A percentile compares a stretch with the other conserved stretches of the same genome.
Conservation (phyloP, 2,329 filamentous ascomycete genomes). For the Phialophora chinensis region DNA sequence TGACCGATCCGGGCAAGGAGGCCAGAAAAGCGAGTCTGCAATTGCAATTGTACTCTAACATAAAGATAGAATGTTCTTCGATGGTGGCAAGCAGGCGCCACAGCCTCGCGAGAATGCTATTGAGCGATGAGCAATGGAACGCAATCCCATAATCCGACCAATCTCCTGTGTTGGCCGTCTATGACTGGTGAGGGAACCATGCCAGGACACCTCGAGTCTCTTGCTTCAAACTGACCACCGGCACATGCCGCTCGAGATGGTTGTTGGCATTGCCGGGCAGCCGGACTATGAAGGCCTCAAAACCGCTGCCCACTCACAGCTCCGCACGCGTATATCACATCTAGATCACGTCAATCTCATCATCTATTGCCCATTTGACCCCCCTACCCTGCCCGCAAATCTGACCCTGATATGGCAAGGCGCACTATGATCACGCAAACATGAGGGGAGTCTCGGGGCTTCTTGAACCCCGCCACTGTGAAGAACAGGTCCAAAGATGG, state of each 20-base stretch:
- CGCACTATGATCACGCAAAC: constrained; percentile 1
- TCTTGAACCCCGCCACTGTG: not conserved
- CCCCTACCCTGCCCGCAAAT: not conserved
- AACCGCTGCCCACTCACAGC: not conserved
- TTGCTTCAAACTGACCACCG: not conserved
- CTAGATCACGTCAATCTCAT: not conserved
- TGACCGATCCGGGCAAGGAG: not conserved
- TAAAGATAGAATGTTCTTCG: constrained; percentile 24
- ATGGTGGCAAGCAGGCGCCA: not conserved
- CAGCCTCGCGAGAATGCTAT: constrained; percentile 3
- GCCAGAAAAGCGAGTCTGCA: constrained; percentile 15
- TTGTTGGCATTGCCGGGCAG: not conserved
- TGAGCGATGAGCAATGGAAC: not conserved
- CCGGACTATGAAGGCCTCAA: not conserved
- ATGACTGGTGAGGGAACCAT: not conserved
- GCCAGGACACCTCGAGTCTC: not conserved
- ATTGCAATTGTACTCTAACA: constrained; percentile 25
- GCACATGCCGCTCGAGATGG: not conserved
- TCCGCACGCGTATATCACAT: not conserved
- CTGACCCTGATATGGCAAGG: constrained; percentile 5
- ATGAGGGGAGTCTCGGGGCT: not conserved
- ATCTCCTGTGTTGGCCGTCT: too few species aligned
- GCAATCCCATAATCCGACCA: not conserved
- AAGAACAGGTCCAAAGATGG: not conserved
- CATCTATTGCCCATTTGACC: not conserved